Base-by-base conservation (phyloP, 345 rosid genomes). In the Citrus cavaleriei region DNA sequence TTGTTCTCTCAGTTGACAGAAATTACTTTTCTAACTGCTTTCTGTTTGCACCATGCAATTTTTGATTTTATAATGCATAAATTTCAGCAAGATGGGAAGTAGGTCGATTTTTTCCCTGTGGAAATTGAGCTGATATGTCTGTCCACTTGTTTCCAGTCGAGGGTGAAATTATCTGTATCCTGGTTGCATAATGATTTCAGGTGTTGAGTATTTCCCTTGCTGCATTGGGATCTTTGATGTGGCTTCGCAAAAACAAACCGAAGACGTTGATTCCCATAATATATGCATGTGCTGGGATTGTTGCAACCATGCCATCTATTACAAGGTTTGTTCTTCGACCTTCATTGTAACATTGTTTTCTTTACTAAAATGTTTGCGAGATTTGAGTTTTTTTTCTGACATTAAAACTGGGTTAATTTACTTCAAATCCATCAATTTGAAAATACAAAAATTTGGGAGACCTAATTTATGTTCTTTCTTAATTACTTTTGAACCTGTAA, bases 191-290 rank as follows among this genome's bases (percentile, higher is more conserved):
- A 74, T 78, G 65, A 68, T 65, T 68, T 80, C 90, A 93, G 99
- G 96, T 93, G 82, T 86, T 95, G 73, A 89, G 93, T 22, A 88
- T 95, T 84, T 95, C 99, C 49, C 89, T 95, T 74, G 97, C 98
- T 54, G 99, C 99, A 4, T 85, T 93, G 85, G 99, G 98, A 76
- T 95, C 99, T 24, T 83, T 95, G 86, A 95, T 95, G 91, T 95
- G 98, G 98, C 95, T 95, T 62, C 89, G 99, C 75, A 94, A 94
- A 82, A 96, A 92, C 91, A 96, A 96, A 68, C 98, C 99, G 10
- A 96, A 86, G 89, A 85, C 93, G 7, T 82, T 94, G 86, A 88
- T 96, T 83, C 98, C 98, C 22, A 86, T 94, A 78, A 91, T 96
- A 70, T 96, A 96, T 85, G 83, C 87, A 2, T 96, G 97, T 80